Percentiles rank a stretch among this genome's conserved stretches.
Conservation (phyloP, 768 basidiomycete species). For the Melanogaster broomeanus region DNA sequence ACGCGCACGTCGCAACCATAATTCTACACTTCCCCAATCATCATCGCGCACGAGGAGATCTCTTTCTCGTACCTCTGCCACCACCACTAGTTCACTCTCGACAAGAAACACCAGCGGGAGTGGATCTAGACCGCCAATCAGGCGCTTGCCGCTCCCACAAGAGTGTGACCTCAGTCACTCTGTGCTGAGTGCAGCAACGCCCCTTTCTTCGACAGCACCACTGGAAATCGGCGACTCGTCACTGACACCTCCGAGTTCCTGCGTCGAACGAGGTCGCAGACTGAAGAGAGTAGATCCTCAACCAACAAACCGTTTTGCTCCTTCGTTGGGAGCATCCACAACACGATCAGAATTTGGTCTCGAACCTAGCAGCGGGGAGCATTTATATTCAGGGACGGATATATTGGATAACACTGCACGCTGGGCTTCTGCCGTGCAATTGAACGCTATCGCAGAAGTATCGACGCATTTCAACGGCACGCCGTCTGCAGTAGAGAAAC, state of each 20-base stretch:
- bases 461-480: constrained; percentile 12
- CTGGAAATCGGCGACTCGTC: constrained; percentile 29
- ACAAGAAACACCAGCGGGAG: constrained; percentile 42
- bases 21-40: constrained; percentile 13
- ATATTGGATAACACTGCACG: constrained; percentile 27
- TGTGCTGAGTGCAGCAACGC: constrained; percentile 15
- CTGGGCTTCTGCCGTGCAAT: constrained; percentile 26
- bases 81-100: constrained; percentile 40
- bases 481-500: constrained; percentile 18
- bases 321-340: constrained; percentile 26
- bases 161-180: constrained; percentile 25
- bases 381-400: constrained; percentile 21
- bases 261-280: constrained; percentile 31
- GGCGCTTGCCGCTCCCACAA: constrained; percentile 24
- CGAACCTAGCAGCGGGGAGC: constrained; percentile 21
- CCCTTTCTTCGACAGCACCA: constrained; percentile 19
- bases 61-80: constrained; percentile 48
- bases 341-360: constrained; percentile 20
- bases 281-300: constrained; percentile 17
- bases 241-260: constrained; percentile 19
- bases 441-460: constrained; percentile 24
- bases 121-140: constrained; percentile 38
- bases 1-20: constrained; percentile 23
- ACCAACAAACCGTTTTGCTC: constrained; percentile 14
- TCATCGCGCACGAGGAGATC: constrained; percentile 43